Evolutionary conservation across 2,329 filamentous ascomycete species (phyloP).

Genomic region (Lecanosticta acicola): DNA sequence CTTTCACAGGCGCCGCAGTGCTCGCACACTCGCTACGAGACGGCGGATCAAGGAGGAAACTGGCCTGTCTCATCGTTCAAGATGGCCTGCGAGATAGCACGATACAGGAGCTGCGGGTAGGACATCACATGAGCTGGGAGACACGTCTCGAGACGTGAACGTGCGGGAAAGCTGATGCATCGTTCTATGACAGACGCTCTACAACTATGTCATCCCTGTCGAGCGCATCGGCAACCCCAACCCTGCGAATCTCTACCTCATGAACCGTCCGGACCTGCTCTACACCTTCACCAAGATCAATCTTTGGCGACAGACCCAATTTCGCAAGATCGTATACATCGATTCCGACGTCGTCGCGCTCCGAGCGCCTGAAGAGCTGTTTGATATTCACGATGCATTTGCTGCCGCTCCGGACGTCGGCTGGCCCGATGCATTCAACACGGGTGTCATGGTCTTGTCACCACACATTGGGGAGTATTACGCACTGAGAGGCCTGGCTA

Average conservation of each 20-base stretch:
- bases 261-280: conserved; percentile 84
- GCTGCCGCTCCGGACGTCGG: conserved; percentile 87
- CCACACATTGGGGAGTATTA: conserved; percentile 86
- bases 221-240: conserved; percentile 69
- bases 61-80: conserved; percentile 76
- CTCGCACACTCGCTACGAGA: conserved; percentile 92
- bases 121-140: background rate
- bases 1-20: conserved; percentile 70
- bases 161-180: background rate
- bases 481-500: conserved; percentile 75
- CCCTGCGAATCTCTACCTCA: conserved; percentile 79
- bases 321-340: conserved; percentile 86
- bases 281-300: conserved; percentile 96
- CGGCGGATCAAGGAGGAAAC: conserved; percentile 76
- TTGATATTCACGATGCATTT: conserved; percentile 58
- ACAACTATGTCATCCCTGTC: conserved; percentile 84
- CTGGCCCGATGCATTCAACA: conserved; percentile 98
- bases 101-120: conserved; percentile 70
- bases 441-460: conserved; percentile 87
- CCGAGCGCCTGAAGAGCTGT: conserved; percentile 86
- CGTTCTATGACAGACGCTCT: conserved; percentile 58
- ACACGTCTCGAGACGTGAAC: background rate
- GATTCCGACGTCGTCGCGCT: conserved; percentile 92
- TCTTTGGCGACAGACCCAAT: conserved; percentile 86
- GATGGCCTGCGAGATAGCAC: conserved; percentile 72